These are phyloP conservation scores for Stephanocyclus meneghinianus DNA, from an alignment of 352 stramenopile genomes.

Conservation along the genomic window DNA sequence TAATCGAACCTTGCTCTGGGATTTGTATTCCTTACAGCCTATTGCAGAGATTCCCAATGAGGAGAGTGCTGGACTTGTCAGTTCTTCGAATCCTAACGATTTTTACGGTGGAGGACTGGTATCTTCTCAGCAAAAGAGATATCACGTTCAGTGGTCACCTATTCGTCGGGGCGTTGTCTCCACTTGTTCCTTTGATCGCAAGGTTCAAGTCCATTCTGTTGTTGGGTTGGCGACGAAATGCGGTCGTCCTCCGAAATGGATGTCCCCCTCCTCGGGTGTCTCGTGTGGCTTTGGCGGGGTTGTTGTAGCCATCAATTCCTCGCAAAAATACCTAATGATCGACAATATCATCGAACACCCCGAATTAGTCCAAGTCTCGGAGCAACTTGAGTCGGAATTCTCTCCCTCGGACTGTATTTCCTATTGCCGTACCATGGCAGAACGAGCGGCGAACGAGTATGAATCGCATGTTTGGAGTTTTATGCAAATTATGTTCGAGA, in stretches of 20 bases:
- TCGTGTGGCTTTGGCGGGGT: conserved; percentile 96
- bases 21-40: conserved; percentile 91
- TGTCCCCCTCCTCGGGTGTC: conserved; percentile 87
- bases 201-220: conserved; percentile 91
- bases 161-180: conserved; percentile 91
- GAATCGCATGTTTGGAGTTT: conserved; percentile 82
- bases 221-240: conserved; percentile 78
- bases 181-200: conserved; percentile 96
- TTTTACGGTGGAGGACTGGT: conserved; percentile 66
- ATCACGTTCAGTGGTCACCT: conserved; percentile 95
- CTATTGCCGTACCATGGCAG: conserved; percentile 90
- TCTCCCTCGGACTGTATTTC: conserved; percentile 88
- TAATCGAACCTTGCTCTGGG: conserved; percentile 97
- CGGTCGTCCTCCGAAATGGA: conserved; percentile 93
- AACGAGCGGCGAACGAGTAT: conserved; percentile 66
- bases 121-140: conserved; percentile 82
- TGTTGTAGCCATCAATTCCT: conserved; percentile 85
- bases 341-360: conserved; percentile 69
- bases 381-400: conserved; percentile 89
- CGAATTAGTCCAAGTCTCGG: conserved; percentile 86
- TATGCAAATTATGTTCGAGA: conserved; percentile 89
- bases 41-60: conserved; percentile 91
- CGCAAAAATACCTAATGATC: conserved; percentile 61
- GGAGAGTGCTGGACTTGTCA: background rate
- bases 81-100: conserved; percentile 14